Base-by-base conservation (phyloP, 345 rosid species). In the Bretschneidera sinensis region DNA sequence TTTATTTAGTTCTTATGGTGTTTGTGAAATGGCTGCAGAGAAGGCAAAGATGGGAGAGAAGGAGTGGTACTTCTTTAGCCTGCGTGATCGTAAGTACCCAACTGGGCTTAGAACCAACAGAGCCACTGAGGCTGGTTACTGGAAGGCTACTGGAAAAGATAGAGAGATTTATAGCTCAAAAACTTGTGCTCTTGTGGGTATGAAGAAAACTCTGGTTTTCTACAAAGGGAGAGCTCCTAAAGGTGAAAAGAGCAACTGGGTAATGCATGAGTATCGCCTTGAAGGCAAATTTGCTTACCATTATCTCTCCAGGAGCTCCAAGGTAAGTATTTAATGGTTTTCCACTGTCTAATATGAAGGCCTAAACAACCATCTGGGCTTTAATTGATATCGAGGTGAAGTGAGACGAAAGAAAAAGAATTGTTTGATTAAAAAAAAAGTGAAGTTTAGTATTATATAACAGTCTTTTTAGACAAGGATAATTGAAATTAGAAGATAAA, bases 71-170 rank as follows among this genome's bases (percentile, higher is more conserved):
- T 91, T 91, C 62, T 91, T 86, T 55, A 88, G 88, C 48, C 61
- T 88, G 43, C 76, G 98, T 56, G 98, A 91, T 21, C 74, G 96
- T 23, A 91, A 91, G 59, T 88, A 91, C 83, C 98, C 98, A 56
- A 91, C 96, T 2, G 98, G 98, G n/a, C 72, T 91, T 22, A 75
- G 98, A 55, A 91, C 98, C 6, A 91, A 91, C 71, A 77, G 98
- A 73, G 98, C 98, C 33, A 91, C 98, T 5, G 95, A 83, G 73
- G 96, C 98, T 62, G 98, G 98, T 6, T 91, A 91, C 73, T 91
- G 98, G 98, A 91, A 91, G 66, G 98, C 98, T 6, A 91, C 98
- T 15, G 98, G 98, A 15, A 91, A 91, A 66, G 98, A 91, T 60
- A 73, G 92, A 43, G 98, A 91, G 79, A 86, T 91, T 57, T 81